A percentile compares a stretch with the other conserved stretches of the same genome.
Evolutionary conservation across 2,329 filamentous ascomycete genomes (phyloP).

Genomic region (Hypoxylon sp.): DNA sequence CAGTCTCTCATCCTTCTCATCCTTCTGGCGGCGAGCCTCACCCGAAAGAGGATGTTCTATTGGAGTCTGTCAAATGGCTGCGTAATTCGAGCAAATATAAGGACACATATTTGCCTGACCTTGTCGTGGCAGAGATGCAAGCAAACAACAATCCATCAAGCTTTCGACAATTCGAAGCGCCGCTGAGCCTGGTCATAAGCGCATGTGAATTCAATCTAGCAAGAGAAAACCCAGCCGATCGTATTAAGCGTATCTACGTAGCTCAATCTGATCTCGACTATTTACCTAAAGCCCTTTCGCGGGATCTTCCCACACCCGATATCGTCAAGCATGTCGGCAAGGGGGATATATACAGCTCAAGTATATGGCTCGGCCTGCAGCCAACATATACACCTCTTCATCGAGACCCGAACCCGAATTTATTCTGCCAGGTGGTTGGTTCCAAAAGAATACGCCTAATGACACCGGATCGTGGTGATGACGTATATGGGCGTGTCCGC

Average conservation of each 20-base stretch:
- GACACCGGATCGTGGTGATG: conserved; percentile 70
- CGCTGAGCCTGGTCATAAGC: conserved; percentile 73
- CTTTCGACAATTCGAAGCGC: conserved; percentile 70
- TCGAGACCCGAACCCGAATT: conserved; percentile 91
- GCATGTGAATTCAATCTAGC: conserved; percentile 61
- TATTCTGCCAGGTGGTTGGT: conserved; percentile 86
- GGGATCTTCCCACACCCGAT: conserved; percentile 75
- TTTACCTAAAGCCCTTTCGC: conserved; percentile 71
- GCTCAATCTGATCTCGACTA: conserved; percentile 81
- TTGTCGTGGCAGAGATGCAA: conserved; percentile 47
- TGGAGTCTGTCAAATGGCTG: conserved; percentile 43
- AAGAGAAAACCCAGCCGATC: conserved; percentile 23
- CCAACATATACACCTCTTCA: conserved; percentile 93
- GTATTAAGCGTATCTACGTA: conserved; percentile 74
- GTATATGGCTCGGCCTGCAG: conserved; percentile 87
- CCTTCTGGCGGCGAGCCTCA: neutral
- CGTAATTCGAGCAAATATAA: conserved; percentile 9
- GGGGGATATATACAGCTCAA: conserved; percentile 88
- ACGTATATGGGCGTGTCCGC: conserved; percentile 70
- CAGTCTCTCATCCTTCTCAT: conserved; percentile 2
- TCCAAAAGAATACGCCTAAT: conserved; percentile 80
- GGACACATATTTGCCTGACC: conserved; percentile 17
- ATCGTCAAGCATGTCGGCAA: conserved; percentile 73
- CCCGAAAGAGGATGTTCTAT: conserved; percentile 13
- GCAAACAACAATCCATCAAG: conserved; percentile 36